Percentiles rank a stretch among this genome's conserved stretches.
phyloP scores from a whole-genome alignment of 164 flowering plant genomes.

The Aristolochia contorta region DNA sequence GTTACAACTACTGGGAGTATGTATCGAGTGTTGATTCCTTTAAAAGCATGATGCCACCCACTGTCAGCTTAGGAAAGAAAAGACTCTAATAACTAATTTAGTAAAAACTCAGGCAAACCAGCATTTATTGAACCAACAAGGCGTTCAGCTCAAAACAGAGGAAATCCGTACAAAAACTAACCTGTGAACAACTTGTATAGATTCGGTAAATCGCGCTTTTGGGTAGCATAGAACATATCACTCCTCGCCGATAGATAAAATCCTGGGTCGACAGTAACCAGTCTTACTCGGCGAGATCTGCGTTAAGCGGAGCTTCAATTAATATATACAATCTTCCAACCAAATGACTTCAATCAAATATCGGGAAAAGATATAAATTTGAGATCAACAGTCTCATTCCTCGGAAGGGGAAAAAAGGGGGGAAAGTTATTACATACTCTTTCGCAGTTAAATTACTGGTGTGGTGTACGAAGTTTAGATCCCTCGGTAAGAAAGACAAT shows the following conservation, averaged over 20 bases:
- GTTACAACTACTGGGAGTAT: too few relatives aligned
- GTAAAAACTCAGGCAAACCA: too few relatives aligned
- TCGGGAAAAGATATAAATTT: not conserved
- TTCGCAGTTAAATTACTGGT: slow-evolving; percentile 81
- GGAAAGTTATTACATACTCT: slow-evolving; percentile 43
- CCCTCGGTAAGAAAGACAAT: slow-evolving; percentile 67
- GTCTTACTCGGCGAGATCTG: slow-evolving; percentile 58
- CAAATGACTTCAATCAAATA: not conserved
- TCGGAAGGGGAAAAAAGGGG: too few relatives aligned
- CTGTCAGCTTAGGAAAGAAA: too few relatives aligned
- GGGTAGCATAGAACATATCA: slow-evolving; percentile 62
- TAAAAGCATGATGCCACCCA: too few relatives aligned
- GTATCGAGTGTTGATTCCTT: too few relatives aligned
- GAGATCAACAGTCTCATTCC: not conserved
- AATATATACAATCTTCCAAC: slow-evolving; percentile 1
- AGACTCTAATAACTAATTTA: too few relatives aligned
- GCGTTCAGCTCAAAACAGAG: too few relatives aligned
- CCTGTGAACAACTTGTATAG: slow-evolving; percentile 77
- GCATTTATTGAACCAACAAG: too few relatives aligned
- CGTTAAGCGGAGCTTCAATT: not conserved
- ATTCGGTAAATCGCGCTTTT: slow-evolving; percentile 68
- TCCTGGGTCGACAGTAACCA: slow-evolving; percentile 80
- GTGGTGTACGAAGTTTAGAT: slow-evolving; percentile 80
- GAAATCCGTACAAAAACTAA: slow-evolving; percentile 10
- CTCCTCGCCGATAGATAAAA: slow-evolving; percentile 52